Evolutionary conservation across 2,329 filamentous ascomycete species (phyloP), one percentile per base, ranked within the genome.

Genomic region (Colletotrichum phormii): DNA sequence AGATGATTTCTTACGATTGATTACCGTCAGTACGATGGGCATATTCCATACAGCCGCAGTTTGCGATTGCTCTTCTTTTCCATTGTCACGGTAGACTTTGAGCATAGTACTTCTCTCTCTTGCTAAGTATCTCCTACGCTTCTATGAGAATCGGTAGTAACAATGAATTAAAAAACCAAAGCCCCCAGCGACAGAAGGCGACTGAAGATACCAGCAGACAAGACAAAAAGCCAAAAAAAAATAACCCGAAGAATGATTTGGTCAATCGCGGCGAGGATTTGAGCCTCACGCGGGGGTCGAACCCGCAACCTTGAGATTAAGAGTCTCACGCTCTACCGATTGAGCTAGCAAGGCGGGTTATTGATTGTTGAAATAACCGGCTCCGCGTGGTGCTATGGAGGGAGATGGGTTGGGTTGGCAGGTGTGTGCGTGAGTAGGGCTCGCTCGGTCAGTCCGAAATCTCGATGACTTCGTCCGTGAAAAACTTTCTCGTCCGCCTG

Each of bases 301-400:
- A 76, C 75, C 72, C 70, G 64, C 65, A 74, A 74, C 72, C 72
- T 74, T 74, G 69, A 74, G 72, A 73, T 74, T 89, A 89, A 89
- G 90, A 92, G 90, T 91, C 90, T 91, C 87, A 72, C 65, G 70
- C 70, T 72, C 70, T 72, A 71, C 66, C 71, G 60, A 71, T 65
- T 72, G 69, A 72, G 69, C 69, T 72, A 72, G 69, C 69, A 72
- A 72, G 69, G 69, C 69, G 69, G 69, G 69, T 63, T 8, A n/a
- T 37, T 49, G 2, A 26, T 37, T 54, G 46, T 63, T 63, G 22
- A 35, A 8, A 2, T 5, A 1, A 0, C 0, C 0, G 1, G 4
- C 11, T 0, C 2, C 24, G 12, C 18, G 46, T 37, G 4, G 31
- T 9, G 2, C 2, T 54, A 63, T 53, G 61, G 5, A n/a, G 24